These are phyloP conservation scores for Hemisphaericaspora lyxosophila DNA, from an alignment of 1,139 yeast species.

Conservation along the genomic window DNA sequence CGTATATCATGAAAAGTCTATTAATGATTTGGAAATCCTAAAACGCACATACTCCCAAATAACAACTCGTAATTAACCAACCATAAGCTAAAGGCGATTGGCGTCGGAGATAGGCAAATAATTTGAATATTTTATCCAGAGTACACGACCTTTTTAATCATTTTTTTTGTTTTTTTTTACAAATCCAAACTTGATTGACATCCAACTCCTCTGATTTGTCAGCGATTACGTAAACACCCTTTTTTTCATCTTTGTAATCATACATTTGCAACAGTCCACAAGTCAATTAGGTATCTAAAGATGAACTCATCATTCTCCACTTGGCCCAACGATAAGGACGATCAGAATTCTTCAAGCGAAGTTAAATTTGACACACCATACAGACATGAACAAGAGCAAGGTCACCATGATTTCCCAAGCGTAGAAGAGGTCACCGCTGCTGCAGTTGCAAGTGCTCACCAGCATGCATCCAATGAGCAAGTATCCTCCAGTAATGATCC, in stretches of 20 bases:
- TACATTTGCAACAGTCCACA: slow-evolving; percentile 1
- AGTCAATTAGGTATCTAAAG: slow-evolving; percentile 1
- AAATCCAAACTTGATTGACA: too few species aligned
- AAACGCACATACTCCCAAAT: too few species aligned
- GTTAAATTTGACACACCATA: slow-evolving; percentile 31
- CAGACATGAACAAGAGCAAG: slow-evolving; percentile 25
- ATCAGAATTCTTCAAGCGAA: slow-evolving; percentile 14
- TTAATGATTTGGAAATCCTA: too few species aligned
- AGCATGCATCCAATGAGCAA: slow-evolving; percentile 8
- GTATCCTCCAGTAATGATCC: slow-evolving; percentile 4
- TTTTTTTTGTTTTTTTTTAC: not conserved
- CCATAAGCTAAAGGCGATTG: too few species aligned
- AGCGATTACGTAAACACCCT: slow-evolving; percentile 8
- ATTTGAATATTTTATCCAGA: too few species aligned
- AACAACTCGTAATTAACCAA: too few species aligned
- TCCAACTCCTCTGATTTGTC: slow-evolving; percentile 4
- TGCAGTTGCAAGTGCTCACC: slow-evolving; percentile 28
- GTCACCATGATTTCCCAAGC: slow-evolving; percentile 15
- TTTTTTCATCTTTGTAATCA: not conserved
- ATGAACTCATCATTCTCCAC: slow-evolving; percentile 28
- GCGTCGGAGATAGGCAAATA: too few species aligned
- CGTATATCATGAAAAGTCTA: too few species aligned
- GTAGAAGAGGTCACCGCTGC: slow-evolving; percentile 35
- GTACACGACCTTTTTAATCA: not conserved
- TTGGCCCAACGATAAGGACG: slow-evolving; percentile 26